Evolutionary conservation across 306 rosid genomes (phyloP).

Genomic region (Betula pendula): DNA sequence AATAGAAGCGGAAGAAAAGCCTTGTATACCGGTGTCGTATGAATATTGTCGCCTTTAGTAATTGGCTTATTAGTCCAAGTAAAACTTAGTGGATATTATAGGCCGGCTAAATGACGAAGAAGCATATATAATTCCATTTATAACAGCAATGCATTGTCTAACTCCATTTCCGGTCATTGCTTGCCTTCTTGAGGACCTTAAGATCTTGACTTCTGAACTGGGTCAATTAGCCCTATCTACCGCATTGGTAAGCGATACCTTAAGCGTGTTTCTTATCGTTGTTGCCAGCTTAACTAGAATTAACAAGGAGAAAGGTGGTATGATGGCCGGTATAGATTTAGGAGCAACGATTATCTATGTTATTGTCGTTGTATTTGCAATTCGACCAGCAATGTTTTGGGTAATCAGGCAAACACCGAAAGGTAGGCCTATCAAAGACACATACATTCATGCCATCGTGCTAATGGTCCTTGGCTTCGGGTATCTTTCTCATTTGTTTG

Average conservation of each 20-base stretch:
- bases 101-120: neutral
- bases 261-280: neutral
- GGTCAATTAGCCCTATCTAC: slow-evolving; percentile 50
- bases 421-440: slow-evolving; percentile 46
- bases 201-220: slow-evolving; percentile 49
- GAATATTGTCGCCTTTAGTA: slow-evolving; percentile 12
- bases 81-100: neutral
- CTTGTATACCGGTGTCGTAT: slow-evolving; percentile 25
- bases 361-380: neutral
- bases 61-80: neutral
- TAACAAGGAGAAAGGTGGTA: fast-evolving
- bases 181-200: slow-evolving; percentile 36
- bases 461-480: slow-evolving; percentile 33
- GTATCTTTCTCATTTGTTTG: neutral
- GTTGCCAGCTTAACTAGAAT: neutral
- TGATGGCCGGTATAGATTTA: neutral
- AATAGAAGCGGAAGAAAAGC: slow-evolving; percentile 47
- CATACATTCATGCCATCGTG: slow-evolving; percentile 26
- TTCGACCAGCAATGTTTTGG: slow-evolving; percentile 55
- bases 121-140: neutral
- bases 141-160: slow-evolving; percentile 12
- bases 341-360: neutral
- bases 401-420: slow-evolving; percentile 50
- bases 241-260: slow-evolving; percentile 38
- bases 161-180: slow-evolving; percentile 41